These are phyloP conservation scores for Coemansia umbellata DNA, from an alignment of 192 early-diverging fungal genomes.

Conservation along the genomic window DNA sequence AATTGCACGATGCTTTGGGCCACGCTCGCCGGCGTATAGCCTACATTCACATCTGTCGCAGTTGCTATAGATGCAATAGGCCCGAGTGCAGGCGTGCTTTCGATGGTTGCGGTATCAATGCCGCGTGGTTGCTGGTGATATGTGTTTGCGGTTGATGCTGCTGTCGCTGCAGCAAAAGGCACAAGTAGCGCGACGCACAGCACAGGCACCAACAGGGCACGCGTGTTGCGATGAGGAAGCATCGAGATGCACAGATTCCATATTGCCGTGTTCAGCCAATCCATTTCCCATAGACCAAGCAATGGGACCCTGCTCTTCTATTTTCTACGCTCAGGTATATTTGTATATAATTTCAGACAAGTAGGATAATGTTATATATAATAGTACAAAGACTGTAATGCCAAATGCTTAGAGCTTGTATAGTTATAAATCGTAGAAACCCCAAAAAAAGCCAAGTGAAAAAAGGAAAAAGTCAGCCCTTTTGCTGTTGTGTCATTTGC, in stretches of 20 bases:
- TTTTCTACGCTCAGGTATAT: too few relatives aligned
- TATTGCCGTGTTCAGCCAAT: constrained; percentile 33
- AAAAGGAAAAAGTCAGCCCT: too few relatives aligned
- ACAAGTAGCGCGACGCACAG: constrained; percentile 34
- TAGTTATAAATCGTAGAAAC: too few relatives aligned
- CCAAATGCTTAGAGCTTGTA: too few relatives aligned
- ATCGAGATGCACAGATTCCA: constrained; percentile 49
- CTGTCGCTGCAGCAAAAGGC: constrained; percentile 13
- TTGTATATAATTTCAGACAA: too few relatives aligned
- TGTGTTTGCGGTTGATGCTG: neutral
- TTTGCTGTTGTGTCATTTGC: too few relatives aligned
- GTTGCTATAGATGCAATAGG: neutral
- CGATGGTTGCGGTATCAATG: too few relatives aligned
- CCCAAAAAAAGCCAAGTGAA: too few relatives aligned
- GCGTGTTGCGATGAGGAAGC: constrained; percentile 43
- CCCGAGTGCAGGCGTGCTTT: neutral
- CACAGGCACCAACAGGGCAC: constrained; percentile 39
- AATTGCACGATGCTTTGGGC: constrained; percentile 3
- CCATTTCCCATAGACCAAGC: constrained; percentile 15
- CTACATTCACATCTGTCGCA: neutral
- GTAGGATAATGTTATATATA: too few relatives aligned
- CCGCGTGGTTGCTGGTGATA: neutral
- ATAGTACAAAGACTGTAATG: too few relatives aligned
- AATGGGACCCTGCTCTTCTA: too few relatives aligned
- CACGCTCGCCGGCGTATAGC: neutral